Evolutionary conservation across 139 green algal genomes (phyloP).

Genomic region (Coccomyxa sp.): DNA sequence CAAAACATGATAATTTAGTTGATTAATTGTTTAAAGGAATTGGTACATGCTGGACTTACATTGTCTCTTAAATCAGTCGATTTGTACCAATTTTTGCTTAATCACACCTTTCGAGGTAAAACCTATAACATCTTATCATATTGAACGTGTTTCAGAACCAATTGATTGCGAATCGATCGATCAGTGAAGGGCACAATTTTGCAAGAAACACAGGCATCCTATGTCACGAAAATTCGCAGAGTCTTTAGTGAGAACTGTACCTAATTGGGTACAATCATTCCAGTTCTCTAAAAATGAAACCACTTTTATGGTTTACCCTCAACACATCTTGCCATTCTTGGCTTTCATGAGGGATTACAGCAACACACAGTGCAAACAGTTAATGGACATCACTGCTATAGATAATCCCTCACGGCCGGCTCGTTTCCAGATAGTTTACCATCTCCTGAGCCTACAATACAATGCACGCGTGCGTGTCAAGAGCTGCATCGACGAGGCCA

Average conservation of each 20-base stretch:
- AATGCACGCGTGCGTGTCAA: conserved; percentile 47
- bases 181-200: too few species aligned
- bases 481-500: conserved; percentile 41
- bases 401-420: conserved; percentile 72
- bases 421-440: conserved; percentile 81
- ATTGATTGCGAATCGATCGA: too few species aligned
- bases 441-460: conserved; percentile 59
- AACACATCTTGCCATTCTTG: conserved; percentile 49
- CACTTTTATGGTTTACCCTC: conserved; percentile 52
- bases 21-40: too few species aligned
- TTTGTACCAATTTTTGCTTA: too few species aligned
- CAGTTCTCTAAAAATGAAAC: conserved; percentile 43
- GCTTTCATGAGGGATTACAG: conserved; percentile 73
- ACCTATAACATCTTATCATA: too few species aligned
- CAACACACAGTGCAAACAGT: conserved; percentile 72
- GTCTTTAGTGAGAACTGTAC: conserved; percentile 64
- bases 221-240: conserved; percentile 27
- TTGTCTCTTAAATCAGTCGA: too few species aligned
- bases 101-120: too few species aligned
- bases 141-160: too few species aligned
- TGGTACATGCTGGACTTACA: too few species aligned
- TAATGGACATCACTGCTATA: conserved; percentile 81
- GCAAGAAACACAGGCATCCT: conserved; percentile 13
- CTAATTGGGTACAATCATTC: conserved; percentile 63
- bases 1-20: too few species aligned